Base-by-base conservation (phyloP, 495 filamentous ascomycete genomes). In the Glarea lozoyensis region DNA sequence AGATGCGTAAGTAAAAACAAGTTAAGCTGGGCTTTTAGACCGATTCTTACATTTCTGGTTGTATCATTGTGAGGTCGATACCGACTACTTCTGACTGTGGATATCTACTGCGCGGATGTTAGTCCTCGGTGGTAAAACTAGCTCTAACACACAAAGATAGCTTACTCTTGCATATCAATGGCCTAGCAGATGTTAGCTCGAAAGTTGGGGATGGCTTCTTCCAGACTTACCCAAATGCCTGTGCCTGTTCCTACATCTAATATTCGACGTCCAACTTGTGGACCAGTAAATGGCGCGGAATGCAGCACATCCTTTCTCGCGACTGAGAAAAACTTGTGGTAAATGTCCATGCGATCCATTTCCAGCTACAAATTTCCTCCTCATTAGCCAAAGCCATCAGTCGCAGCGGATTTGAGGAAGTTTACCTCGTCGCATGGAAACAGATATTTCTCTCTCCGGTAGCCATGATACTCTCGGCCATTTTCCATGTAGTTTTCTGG, bases 171-270 rank as follows among this genome's bases (percentile, higher is more conserved):
- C 63, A 95, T 81, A 50, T 92, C 83, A 53, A 93, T 89, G 16
- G 78, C 73, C 25, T 29, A 29, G 25, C 25, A n/a, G 25, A 29
- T 29, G n/a, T 29, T n/a, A 29, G 25, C 25, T 7, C 25, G n/a
- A 29, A 29, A 7, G 25, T 29, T 29, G 7, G 7, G 7, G n/a
- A 7, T 7, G n/a, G 25, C n/a, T 7, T 7, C 25, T 29, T n/a
- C 25, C 25, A 29, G 25, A 29, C 25, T 29, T n/a, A 29, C 25
- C 89, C 89, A 95, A 36, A 94, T 90, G 4, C 89, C 88, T 0
- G 89, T 94, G 10, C 89, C 89, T 48, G 82, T 86, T 19, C 89
- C 89, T 36, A 94, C 58, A 58, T 96, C 89, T 17, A 96, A 64
- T 29, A 94, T 79, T 17, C 75, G 62, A 4, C 65, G 62, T 21